Evolutionary conservation across 768 basidiomycete genomes (phyloP).

Genomic region (Agrocybe pediades): DNA sequence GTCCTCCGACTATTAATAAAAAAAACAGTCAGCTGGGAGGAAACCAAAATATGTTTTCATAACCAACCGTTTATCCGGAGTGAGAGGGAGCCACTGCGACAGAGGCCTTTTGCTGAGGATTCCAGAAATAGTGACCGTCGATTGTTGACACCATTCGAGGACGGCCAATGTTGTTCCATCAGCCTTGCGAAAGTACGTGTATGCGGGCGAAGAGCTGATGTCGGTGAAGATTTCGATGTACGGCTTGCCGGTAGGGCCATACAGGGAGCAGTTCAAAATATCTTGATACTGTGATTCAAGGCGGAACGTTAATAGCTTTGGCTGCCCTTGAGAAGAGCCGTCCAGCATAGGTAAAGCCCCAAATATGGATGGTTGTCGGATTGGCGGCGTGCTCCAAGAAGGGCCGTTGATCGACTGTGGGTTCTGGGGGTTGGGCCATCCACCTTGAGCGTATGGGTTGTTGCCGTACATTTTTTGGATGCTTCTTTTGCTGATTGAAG

Average conservation of each 20-base stretch:
- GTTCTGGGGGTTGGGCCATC: conserved; percentile 9
- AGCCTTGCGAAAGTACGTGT: conserved; percentile 11
- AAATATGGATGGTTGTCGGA: conserved; percentile 4
- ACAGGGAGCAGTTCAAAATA: conserved; percentile 7
- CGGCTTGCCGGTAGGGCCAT: not conserved
- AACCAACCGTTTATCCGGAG: conserved; percentile 4
- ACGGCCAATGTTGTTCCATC: conserved; percentile 3
- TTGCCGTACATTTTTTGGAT: not conserved
- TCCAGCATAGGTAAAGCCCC: conserved; percentile 10
- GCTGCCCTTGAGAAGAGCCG: not conserved
- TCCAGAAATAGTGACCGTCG: conserved; percentile 1
- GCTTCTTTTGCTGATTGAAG: no score
- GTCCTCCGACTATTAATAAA: not conserved
- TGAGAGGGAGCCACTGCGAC: conserved; percentile 6
- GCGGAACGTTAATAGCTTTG: conserved; percentile 2
- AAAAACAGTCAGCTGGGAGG: not conserved
- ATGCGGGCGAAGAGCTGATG: not conserved
- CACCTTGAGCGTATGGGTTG: conserved; percentile 6
- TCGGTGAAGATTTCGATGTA: conserved; percentile 8
- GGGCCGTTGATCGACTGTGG: conserved; percentile 3
- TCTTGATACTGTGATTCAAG: conserved; percentile 3
- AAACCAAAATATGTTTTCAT: not conserved
- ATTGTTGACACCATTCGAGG: conserved; percentile 7
- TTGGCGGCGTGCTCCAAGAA: not conserved
- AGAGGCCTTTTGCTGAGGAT: not conserved